These are phyloP conservation scores for Picochlorum sp. DNA, from an alignment of 139 green algal species.

Conservation along the genomic window DNA sequence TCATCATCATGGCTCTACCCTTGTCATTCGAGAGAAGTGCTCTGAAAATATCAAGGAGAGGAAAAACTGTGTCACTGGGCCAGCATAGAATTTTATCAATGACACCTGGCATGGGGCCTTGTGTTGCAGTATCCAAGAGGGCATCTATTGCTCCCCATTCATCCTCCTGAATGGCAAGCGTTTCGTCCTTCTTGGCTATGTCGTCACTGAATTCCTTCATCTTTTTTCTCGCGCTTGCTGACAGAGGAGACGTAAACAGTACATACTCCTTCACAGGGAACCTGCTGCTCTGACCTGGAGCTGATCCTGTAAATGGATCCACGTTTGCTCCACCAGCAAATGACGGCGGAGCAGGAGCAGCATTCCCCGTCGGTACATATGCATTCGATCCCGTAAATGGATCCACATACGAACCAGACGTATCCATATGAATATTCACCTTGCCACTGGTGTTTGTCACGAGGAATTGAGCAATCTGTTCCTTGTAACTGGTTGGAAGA, in stretches of 20 bases:
- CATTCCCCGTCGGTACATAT: constrained; percentile 8
- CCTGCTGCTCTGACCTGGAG: not conserved
- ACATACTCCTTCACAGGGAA: constrained; percentile 26
- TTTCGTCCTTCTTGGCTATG: not conserved
- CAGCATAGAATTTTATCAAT: constrained; percentile 51
- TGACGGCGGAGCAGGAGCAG: not conserved
- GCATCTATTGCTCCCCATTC: constrained; percentile 32
- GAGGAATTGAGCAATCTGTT: constrained; percentile 89
- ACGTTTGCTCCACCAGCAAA: constrained; percentile 11
- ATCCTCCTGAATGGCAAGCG: constrained; percentile 27
- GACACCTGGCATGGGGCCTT: constrained; percentile 19
- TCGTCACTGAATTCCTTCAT: constrained; percentile 21
- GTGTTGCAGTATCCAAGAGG: constrained; percentile 30
- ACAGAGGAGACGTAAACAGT: constrained; percentile 41
- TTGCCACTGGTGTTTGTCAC: constrained; percentile 54
- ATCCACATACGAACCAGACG: constrained; percentile 16
- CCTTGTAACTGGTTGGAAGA: constrained; percentile 63
- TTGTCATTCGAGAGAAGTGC: constrained; percentile 35
- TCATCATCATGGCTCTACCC: constrained; percentile 24
- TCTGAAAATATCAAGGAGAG: constrained; percentile 60
- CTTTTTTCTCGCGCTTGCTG: constrained; percentile 36
- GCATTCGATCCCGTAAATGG: constrained; percentile 25
- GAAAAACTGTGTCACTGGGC: constrained; percentile 59
- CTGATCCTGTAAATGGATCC: constrained; percentile 29
- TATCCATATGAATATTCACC: not conserved